These are phyloP conservation scores for Silene uniflora DNA, from an alignment of 148 eudicot species.

Conservation along the genomic window DNA sequence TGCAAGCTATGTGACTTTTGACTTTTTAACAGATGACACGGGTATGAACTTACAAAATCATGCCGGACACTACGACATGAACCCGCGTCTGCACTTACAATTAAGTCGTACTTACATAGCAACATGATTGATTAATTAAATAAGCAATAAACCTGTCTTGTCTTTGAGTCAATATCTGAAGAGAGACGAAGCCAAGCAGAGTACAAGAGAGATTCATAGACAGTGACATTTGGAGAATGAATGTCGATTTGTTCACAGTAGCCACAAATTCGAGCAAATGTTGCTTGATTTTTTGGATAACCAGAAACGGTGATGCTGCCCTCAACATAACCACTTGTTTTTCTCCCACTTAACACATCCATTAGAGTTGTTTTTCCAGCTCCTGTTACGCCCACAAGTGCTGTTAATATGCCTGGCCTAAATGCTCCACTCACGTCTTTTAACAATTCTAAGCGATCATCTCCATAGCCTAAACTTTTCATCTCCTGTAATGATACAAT, in stretches of 20 bases:
- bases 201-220: constrained; percentile 62
- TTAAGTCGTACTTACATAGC: too few species aligned
- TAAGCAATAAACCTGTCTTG: constrained; percentile 38
- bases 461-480: constrained; percentile 48
- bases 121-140: too few species aligned
- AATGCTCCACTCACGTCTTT: constrained; percentile 18
- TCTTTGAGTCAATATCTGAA: constrained; percentile 34
- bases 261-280: constrained; percentile 56
- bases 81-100: too few species aligned
- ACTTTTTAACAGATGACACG: too few species aligned
- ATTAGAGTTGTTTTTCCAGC: constrained; percentile 34
- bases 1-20: too few species aligned
- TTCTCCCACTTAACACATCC: constrained; percentile 67
- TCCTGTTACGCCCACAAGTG: constrained; percentile 77
- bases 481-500: constrained; percentile 42
- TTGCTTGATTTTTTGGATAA: constrained; percentile 59
- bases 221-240: constrained; percentile 71
- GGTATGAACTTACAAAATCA: too few species aligned
- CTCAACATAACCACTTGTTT: constrained; percentile 62
- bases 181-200: constrained; percentile 80
- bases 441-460: constrained; percentile 51
- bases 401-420: constrained; percentile 69
- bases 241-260: constrained; percentile 29
- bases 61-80: too few species aligned
- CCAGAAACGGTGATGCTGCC: constrained; percentile 56